These are phyloP conservation scores for Lepiota subincarnata DNA, from an alignment of 768 basidiomycete genomes.

Conservation along the genomic window DNA sequence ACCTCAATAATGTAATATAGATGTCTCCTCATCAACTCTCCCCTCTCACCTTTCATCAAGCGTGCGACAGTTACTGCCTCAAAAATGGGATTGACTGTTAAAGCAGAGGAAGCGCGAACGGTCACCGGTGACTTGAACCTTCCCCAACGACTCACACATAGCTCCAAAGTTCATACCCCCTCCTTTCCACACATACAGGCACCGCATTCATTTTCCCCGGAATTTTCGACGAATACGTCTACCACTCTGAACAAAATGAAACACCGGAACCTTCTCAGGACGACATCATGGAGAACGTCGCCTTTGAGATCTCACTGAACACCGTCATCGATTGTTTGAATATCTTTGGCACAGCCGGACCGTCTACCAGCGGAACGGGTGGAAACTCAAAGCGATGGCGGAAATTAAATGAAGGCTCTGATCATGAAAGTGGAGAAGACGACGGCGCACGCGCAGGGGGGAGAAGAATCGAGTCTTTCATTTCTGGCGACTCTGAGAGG, in stretches of 20 bases:
- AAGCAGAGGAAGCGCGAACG: conserved; percentile 82
- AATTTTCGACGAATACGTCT: conserved; percentile 14
- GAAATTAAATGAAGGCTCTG: conserved; percentile 42
- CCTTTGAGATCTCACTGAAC: conserved; percentile 82
- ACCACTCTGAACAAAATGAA: conserved; percentile 17
- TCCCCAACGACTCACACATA: not conserved
- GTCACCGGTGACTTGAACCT: conserved; percentile 56
- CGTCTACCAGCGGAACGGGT: conserved; percentile 19
- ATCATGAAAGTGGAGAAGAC: conserved; percentile 36
- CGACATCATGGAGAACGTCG: conserved; percentile 31
- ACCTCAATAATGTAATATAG: conserved; percentile 61
- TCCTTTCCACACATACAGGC: not conserved
- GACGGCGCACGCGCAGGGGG: conserved; percentile 33
- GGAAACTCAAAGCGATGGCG: conserved; percentile 47
- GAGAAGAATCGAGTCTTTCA: conserved; percentile 56
- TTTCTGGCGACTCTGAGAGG: conserved; percentile 51
- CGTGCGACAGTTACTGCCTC: conserved; percentile 74
- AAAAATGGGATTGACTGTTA: conserved; percentile 65
- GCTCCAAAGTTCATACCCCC: not conserved
- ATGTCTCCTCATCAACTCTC: not conserved
- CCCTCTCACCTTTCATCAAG: conserved; percentile 30
- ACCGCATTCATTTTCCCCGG: not conserved
- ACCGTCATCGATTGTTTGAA: conserved; percentile 88
- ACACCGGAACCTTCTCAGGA: conserved; percentile 13
- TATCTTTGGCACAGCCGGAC: conserved; percentile 82